Evolutionary conservation across 2,329 filamentous ascomycete genomes (phyloP).

Genomic region (Ascochyta clinopodiicola): DNA sequence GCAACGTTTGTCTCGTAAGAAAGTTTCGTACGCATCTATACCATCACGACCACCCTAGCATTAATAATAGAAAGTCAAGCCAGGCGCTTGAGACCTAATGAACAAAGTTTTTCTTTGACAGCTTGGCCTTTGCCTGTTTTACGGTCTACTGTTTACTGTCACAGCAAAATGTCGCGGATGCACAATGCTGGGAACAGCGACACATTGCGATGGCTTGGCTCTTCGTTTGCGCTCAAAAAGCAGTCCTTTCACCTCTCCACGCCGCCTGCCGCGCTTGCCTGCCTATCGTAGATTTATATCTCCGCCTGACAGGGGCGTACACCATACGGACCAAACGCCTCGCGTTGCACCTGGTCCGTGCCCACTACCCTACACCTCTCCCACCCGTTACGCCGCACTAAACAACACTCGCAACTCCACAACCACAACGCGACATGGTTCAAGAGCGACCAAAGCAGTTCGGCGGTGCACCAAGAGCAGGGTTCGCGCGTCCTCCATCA

Average conservation of each 20-base stretch:
- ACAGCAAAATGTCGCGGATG: constrained; percentile 1
- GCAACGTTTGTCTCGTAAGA: constrained; percentile 89
- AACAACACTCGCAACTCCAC: constrained; percentile 2
- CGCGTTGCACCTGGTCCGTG: background rate
- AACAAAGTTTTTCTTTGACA: constrained; percentile 18
- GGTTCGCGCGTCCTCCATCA: background rate
- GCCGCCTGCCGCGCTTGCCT: background rate
- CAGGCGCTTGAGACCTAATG: constrained; percentile 46
- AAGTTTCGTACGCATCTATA: constrained; percentile 21
- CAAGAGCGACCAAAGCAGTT: constrained; percentile 12
- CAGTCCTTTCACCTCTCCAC: background rate
- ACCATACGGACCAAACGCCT: constrained; percentile 14
- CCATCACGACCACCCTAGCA: constrained; percentile 35
- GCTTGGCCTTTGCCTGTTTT: background rate
- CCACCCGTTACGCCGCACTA: background rate
- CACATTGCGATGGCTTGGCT: background rate
- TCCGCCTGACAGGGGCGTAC: constrained; percentile 22
- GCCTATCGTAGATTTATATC: constrained; percentile 4
- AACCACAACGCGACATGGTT: constrained; percentile 2
- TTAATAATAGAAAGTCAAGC: constrained; percentile 42
- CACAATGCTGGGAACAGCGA: background rate
- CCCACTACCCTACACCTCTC: background rate
- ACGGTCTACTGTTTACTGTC: background rate
- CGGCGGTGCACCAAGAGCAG: constrained; percentile 8
- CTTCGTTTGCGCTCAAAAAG: background rate